Evolutionary conservation across 73 alveolate species (phyloP), one percentile per base, ranked within the genome.

Genomic region (Paramecium octaurelia): DNA sequence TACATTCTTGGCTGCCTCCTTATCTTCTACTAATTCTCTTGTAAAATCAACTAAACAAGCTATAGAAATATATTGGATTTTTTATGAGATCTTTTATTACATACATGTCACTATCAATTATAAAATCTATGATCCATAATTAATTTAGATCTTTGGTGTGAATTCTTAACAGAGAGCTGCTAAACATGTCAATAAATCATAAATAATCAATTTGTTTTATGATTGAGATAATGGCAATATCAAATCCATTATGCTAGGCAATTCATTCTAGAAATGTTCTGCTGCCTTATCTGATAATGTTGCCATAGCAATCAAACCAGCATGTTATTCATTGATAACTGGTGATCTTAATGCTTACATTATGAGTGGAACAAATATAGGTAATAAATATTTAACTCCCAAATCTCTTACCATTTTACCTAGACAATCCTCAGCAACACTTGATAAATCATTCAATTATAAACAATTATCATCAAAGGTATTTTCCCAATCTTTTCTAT

Each of bases 251-350:
- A 89, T 70, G 21, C 68, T 58, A 29, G 92, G 54, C 44, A 89
- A 54, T 36, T 89, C 94, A 16, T 70, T 44, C 24, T 70, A 34
- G 68, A 89, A 89, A 83, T 35, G 80, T 23, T 89, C 94, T 24
- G 90, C 77, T 11, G 69, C 77, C 3, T 85, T 83, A 42, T 89
- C 94, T 23, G 85, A 44, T 29, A 89, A 71, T 12, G 86, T 69
- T 36, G 94, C 90, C 76, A 89, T 68, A 23, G 94, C 94, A 46
- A 89, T 83, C 36, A 89, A 89, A 71, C 94, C 94, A 42, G 92
- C 91, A 89, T 89, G 94, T 21, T 70, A 70, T 31, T 58, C 88
- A 68, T 70, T 89, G 21, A 77, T 40, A 10, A 12, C 48, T 29
- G 85, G 60, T 11, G 94, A 44, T 70, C 70, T 16, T 38, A 89